Evolutionary conservation across 129 eudicot genomes (phyloP), one percentile per base, ranked within the genome.

Genomic region (Tagetes erecta): DNA sequence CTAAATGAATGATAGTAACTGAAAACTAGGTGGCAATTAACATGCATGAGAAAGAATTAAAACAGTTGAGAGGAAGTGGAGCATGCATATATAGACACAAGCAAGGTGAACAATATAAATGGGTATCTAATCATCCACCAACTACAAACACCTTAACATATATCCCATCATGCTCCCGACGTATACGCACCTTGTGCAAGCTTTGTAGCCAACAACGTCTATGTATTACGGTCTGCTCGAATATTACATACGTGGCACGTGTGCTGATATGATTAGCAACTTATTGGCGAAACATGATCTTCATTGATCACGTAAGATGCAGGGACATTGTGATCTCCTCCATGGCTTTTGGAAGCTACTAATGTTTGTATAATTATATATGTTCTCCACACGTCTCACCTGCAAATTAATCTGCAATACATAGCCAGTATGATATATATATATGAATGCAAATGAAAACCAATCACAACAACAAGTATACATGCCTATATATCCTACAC

Each of bases 41-140:
- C 30, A 14, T 52, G 9, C 60, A 41, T 45, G 53, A 71, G 50
- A 37, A 62, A 71, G 65, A 51, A 72, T 51, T 20, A 20, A 20
- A 20, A 20, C 27, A 20, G 27, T 20, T 20, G 27, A 20, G 58
- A 36, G 2, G 47, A 52, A 71, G 68, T 71, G 82, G 82, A 71
- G 49, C 38, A 60, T 77, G 60, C 53, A 70, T 56, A 20, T 20
- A 69, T 51, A 51, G 13, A 33, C 41, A 59, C 68, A 71, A 52
- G 68, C 52, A 59, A 59, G 67, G 68, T 72, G 59, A 79, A 71
- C 57, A 79, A 20, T 20, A 20, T 20, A 20, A 71, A 79, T 79
- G 82, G 78, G 68, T 52, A 72, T 79, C 82, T 72, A 79, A 71
- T 79, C 82, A 79, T 73, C 78, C 40, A 71, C 73, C 82, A 72